Percentiles rank a stretch among this genome's conserved stretches.
These are phyloP conservation scores for Phylloporus sp. DNA, from an alignment of 768 basidiomycete genomes.

Conservation along the genomic window DNA sequence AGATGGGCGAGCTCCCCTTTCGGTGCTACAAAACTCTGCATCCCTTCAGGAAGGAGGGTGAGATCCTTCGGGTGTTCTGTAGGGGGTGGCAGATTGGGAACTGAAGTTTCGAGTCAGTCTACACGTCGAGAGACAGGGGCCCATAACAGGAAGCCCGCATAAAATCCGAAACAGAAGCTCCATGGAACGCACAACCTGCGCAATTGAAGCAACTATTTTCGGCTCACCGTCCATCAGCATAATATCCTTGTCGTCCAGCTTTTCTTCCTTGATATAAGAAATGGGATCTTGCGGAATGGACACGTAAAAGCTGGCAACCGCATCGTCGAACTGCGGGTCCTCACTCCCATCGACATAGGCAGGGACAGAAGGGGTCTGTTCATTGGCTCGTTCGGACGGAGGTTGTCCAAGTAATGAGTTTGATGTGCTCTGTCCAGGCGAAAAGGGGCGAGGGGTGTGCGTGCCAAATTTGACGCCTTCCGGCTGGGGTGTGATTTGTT, in stretches of 20 bases:
- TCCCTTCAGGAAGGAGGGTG: conserved; percentile 30
- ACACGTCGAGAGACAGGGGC: conserved; percentile 12
- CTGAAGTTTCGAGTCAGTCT: conserved; percentile 34
- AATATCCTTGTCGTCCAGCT: conserved; percentile 45
- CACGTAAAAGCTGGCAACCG: conserved; percentile 32
- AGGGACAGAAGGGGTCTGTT: not conserved
- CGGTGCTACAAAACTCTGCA: conserved; percentile 26
- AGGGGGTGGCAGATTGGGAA: conserved; percentile 53
- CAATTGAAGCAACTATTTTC: conserved; percentile 11
- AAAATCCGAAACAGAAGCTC: conserved; percentile 17
- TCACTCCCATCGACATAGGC: conserved; percentile 2
- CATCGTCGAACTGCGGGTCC: conserved; percentile 26
- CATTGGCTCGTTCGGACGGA: conserved; percentile 11
- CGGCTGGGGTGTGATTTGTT: conserved; percentile 16
- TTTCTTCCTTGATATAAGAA: conserved; percentile 48
- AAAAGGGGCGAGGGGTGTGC: conserved; percentile 18
- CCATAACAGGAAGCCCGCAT: conserved; percentile 24
- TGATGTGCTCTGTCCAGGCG: conserved; percentile 14
- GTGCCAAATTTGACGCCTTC: conserved; percentile 14
- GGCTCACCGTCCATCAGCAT: conserved; percentile 55
- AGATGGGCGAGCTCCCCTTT: conserved; percentile 8
- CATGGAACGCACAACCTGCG: conserved; percentile 8
- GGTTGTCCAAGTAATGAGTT: conserved; percentile 24
- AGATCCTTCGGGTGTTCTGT: conserved; percentile 38
- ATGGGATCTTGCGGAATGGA: conserved; percentile 23